These are phyloP conservation scores for Diaporthe amygdali DNA, from an alignment of 2,329 filamentous ascomycete genomes.

Conservation along the genomic window DNA sequence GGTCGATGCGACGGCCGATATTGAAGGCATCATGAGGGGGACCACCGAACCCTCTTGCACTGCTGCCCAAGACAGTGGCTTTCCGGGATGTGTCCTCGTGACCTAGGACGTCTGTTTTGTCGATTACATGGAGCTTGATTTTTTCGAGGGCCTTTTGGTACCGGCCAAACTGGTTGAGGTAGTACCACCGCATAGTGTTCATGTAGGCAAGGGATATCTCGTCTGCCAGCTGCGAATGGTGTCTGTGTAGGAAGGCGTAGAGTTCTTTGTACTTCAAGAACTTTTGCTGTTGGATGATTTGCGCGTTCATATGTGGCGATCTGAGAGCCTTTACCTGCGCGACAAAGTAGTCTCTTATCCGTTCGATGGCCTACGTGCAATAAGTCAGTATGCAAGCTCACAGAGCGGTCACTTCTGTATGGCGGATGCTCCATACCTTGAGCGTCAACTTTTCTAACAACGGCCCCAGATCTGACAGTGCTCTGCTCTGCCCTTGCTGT, in stretches of 20 bases:
- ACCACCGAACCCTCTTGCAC: constrained; percentile 49
- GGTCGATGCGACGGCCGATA: constrained; percentile 83
- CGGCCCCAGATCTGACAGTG: constrained; percentile 82
- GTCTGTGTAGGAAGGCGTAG: constrained; percentile 81
- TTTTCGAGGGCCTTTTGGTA: constrained; percentile 86
- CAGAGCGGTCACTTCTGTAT: neutral
- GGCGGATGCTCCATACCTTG: constrained; percentile 59
- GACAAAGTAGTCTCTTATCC: constrained; percentile 93
- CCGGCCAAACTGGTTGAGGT: constrained; percentile 85
- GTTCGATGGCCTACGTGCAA: constrained; percentile 76
- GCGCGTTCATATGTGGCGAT: constrained; percentile 95
- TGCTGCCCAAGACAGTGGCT: constrained; percentile 59
- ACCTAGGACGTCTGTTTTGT: constrained; percentile 83
- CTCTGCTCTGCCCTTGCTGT: constrained; percentile 70
- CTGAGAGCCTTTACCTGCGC: constrained; percentile 92
- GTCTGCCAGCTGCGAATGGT: constrained; percentile 82
- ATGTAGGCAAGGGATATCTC: constrained; percentile 94
- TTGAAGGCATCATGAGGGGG: constrained; percentile 86
- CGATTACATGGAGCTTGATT: constrained; percentile 80
- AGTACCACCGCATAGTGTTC: constrained; percentile 99
- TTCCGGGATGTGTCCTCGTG: constrained; percentile 76
- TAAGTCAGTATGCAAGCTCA: neutral
- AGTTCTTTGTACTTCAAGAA: constrained; percentile 89
- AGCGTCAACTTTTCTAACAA: constrained; percentile 82
- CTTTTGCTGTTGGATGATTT: constrained; percentile 93